Base-by-base conservation (phyloP, 73 alveolate species). In the Stentor coeruleus region DNA sequence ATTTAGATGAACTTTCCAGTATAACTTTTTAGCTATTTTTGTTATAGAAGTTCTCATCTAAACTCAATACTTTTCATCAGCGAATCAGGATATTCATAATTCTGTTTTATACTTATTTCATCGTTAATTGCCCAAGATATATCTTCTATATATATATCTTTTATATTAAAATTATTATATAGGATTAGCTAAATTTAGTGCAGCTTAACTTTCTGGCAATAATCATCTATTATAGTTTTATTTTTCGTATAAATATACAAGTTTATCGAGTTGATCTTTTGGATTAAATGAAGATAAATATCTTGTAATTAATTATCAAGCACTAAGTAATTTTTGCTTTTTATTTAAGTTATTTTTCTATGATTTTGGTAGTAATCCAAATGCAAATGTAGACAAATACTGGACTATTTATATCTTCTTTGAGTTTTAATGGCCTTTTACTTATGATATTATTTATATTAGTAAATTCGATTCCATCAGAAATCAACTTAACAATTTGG, bases 31-130 rank as follows among this genome's bases (percentile, higher is more conserved):
- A 1, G 33, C 42, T 14, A 15, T 66, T 1, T 20, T 20, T 28
- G 79, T 66, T 20, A 40, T 40, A 28, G 79, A 66, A 26, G 79
- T 66, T 40, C 79, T 20, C 79, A 66, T 66, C 79, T 40, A 66
- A 33, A 26, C 39, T 66, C 33, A 28, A 0, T 28, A 66, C n/a
- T 33, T 20, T 66, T 20, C 40, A 2, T 66, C 79, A 28, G n/a
- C 79, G 14, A 66, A 1, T 66, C 79, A 20, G 1, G 15, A 33
- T 26, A 66, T 26, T 33, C 40, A 20, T 66, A 28, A 11, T 66
- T 6, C 6, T 11, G 6, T 49, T 49, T 49, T 49, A 20, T 49
- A 59, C 30, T 59, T 59, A 3, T 4, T 3, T 66, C 79, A 66
- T 66, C 79, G 37, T 66, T 40, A 33, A 40, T 66, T 28, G 14